These are phyloP conservation scores for Aegilops umbellulata DNA, from an alignment of 176 grass and related monocot species.

Conservation along the genomic window DNA sequence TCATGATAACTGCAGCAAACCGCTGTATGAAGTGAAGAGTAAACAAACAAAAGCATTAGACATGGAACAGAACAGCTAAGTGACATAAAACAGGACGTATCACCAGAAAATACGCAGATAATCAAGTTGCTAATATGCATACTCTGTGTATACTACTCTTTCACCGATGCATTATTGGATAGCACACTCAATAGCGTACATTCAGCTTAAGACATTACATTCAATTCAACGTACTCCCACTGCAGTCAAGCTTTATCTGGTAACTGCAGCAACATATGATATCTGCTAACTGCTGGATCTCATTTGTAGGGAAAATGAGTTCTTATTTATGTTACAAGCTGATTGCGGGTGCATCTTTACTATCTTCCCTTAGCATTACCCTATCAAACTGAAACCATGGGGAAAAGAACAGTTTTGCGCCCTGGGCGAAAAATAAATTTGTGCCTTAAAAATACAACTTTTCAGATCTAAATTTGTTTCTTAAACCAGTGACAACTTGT, in stretches of 20 bases:
- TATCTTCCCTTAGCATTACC: not conserved
- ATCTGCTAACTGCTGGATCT: not conserved
- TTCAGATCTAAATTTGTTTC: not conserved
- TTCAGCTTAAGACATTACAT: not conserved
- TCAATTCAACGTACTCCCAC: not conserved
- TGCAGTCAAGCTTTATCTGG: not conserved
- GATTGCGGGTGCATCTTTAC: not conserved
- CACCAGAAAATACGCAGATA: not conserved
- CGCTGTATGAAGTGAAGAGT: conserved; percentile 54
- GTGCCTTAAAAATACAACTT: not conserved
- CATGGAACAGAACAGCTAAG: not conserved
- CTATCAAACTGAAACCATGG: not conserved
- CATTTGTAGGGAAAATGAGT: not conserved
- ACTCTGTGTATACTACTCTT: not conserved
- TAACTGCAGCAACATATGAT: not conserved
- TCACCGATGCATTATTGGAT: not conserved
- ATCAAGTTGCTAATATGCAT: not conserved
- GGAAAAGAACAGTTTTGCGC: not conserved
- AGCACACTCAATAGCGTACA: not conserved
- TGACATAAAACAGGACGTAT: not conserved
- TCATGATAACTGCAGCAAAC: conserved; percentile 99
- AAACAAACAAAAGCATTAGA: conserved; percentile 1
- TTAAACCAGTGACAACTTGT: too few species aligned
- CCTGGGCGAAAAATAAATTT: not conserved
- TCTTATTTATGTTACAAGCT: not conserved